phyloP scores from a whole-genome alignment of 805 yeast species.

The Candida nanaspora region DNA sequence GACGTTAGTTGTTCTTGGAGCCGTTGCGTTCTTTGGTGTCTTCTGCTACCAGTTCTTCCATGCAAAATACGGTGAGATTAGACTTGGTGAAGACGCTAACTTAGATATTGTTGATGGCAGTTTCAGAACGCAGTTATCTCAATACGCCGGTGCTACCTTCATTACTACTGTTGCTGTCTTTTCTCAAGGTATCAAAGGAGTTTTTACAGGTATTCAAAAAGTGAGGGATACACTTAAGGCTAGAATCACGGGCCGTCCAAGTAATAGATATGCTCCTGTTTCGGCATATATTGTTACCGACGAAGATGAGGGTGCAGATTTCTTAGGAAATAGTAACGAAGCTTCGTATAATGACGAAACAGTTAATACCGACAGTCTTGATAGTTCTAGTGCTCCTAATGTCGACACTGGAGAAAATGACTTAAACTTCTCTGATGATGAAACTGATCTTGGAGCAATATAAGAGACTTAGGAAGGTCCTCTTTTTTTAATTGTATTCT shows the following conservation, averaged over 20 bases:
- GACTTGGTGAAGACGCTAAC: conserved; percentile 61
- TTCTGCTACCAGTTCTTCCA: conserved; percentile 14
- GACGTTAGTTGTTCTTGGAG: conserved; percentile 47
- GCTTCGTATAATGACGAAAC: background rate
- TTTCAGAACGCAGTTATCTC: conserved; percentile 12
- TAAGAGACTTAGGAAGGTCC: too few relatives aligned
- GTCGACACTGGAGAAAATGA: conserved; percentile 15
- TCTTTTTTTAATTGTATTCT: too few relatives aligned
- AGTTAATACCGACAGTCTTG: background rate
- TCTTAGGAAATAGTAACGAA: conserved; percentile 8
- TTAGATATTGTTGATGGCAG: conserved; percentile 25
- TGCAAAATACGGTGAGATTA: conserved; percentile 66
- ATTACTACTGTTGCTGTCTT: conserved; percentile 27
- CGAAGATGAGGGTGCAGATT: conserved; percentile 13
- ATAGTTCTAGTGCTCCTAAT: conserved; percentile 6
- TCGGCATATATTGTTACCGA: conserved; percentile 17
- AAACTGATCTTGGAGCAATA: conserved; percentile 7
- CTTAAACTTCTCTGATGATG: conserved; percentile 14
- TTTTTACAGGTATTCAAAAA: conserved; percentile 5
- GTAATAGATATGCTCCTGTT: conserved; percentile 4
- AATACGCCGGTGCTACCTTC: conserved; percentile 17
- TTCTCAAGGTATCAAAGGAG: conserved; percentile 9
- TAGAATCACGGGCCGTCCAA: conserved; percentile 5
- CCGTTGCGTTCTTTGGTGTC: conserved; percentile 35
- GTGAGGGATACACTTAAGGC: conserved; percentile 3